phyloP scores from a whole-genome alignment of 2,329 filamentous ascomycete species.

The Phaeoacremonium minimum region DNA sequence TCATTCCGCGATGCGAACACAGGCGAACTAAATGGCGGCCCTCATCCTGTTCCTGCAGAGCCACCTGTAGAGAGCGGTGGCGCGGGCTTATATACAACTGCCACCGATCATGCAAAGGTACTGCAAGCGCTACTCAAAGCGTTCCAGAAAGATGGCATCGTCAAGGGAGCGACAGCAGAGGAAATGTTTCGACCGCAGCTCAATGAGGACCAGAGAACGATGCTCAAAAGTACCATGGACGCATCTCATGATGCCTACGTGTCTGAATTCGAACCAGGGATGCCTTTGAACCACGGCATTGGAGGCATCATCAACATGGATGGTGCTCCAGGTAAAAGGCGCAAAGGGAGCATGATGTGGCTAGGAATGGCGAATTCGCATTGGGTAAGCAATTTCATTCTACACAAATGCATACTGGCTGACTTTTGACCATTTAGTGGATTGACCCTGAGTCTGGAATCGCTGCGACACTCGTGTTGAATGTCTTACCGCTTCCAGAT shows the following conservation, averaged over 20 bases:
- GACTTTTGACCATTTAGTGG: constrained; percentile 14
- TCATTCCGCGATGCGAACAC: constrained; percentile 9
- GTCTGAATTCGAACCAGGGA: constrained; percentile 28
- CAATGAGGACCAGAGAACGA: constrained; percentile 18
- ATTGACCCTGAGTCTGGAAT: constrained; percentile 29
- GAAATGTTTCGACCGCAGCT: constrained; percentile 37
- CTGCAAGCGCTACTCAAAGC: constrained; percentile 24
- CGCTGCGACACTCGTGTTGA: constrained; percentile 31
- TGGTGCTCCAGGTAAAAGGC: constrained; percentile 32
- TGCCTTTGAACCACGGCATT: constrained; percentile 30
- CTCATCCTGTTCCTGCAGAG: constrained; percentile 16
- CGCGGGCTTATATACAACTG: constrained; percentile 35
- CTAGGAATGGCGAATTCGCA: constrained; percentile 33
- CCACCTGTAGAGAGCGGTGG: constrained; percentile 36
- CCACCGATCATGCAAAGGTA: constrained; percentile 31
- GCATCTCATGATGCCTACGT: constrained; percentile 19
- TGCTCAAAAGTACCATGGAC: constrained; percentile 13
- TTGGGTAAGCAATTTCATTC: constrained; percentile 29
- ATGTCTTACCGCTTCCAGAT: constrained; percentile 32
- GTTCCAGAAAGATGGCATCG: constrained; percentile 15
- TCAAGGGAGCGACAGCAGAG: constrained; percentile 21
- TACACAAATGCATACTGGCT: background rate
- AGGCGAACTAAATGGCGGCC: constrained; percentile 3
- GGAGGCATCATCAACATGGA: constrained; percentile 32
- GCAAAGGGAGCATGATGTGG: constrained; percentile 38